Evolutionary conservation across 345 rosid genomes (phyloP).

Genomic region (Mangifera indica): DNA sequence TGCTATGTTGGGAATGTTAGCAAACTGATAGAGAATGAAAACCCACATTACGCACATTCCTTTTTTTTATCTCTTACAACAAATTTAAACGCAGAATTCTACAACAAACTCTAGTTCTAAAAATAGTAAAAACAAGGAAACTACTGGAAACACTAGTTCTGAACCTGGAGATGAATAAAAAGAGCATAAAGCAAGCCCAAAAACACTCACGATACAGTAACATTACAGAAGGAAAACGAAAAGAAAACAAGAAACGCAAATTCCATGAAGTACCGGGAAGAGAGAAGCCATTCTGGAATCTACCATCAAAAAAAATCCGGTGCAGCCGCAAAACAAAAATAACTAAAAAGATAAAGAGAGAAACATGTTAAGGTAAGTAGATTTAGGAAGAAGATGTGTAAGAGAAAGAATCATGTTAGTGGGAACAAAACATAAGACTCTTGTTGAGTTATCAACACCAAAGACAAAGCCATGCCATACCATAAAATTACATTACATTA

Average conservation of each 20-base stretch:
- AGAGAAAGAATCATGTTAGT: not conserved
- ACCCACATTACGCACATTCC: not conserved
- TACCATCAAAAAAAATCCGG: not conserved
- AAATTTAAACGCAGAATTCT: not conserved
- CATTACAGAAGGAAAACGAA: not conserved
- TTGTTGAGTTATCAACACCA: no score
- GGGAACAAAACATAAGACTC: not conserved
- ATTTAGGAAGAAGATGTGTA: no score
- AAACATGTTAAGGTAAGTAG: not conserved
- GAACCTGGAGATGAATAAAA: not conserved
- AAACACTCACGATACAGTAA: not conserved
- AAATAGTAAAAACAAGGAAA: not conserved
- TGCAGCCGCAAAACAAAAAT: not conserved
- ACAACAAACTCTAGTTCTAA: not conserved
- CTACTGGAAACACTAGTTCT: not conserved
- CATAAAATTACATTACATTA: no score
- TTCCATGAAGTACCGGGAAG: not conserved
- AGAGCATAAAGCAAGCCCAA: not conserved
- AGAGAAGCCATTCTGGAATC: constrained; percentile 5
- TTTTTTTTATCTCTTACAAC: not conserved
- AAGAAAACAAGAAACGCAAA: not conserved
- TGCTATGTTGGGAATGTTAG: not conserved
- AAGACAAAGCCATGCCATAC: no score
- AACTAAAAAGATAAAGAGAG: not conserved
- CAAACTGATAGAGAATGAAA: not conserved